Conservation (phyloP, 805 yeast species). For the Metschnikowia hibisci region DNA sequence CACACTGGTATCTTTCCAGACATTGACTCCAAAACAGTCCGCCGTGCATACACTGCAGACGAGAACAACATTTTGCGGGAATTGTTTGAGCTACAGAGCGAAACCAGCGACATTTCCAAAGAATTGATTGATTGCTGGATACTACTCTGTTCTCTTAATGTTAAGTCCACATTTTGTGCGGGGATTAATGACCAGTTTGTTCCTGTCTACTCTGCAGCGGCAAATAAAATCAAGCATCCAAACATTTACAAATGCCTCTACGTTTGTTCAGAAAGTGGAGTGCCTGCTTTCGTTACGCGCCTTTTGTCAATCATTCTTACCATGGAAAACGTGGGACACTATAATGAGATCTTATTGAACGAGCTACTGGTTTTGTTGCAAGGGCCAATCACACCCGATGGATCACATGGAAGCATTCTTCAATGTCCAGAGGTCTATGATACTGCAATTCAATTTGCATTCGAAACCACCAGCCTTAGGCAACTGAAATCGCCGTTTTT, state of each 20-base stretch:
- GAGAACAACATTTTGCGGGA: constrained; percentile 38
- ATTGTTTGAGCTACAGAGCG: constrained; percentile 31
- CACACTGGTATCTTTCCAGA: constrained; percentile 30
- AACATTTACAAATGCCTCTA: constrained; percentile 31
- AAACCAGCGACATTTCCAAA: constrained; percentile 15
- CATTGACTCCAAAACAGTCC: constrained; percentile 33
- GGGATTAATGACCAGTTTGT: constrained; percentile 34
- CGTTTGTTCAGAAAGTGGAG: constrained; percentile 16
- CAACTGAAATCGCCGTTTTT: constrained; percentile 3
- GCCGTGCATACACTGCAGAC: constrained; percentile 32
- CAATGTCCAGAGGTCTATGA: constrained; percentile 24
- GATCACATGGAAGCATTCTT: constrained; percentile 29
- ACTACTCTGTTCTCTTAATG: constrained; percentile 23
- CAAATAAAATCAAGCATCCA: constrained; percentile 30
- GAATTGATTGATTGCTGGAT: constrained; percentile 20
- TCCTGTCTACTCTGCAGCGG: constrained; percentile 33
- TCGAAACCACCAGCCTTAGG: constrained; percentile 35
- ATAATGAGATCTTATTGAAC: constrained; percentile 28
- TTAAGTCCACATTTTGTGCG: constrained; percentile 35
- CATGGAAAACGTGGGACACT: constrained; percentile 34
- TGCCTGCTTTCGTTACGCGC: constrained; percentile 27
- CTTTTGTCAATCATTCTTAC: constrained; percentile 28
- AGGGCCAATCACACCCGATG: constrained; percentile 19
- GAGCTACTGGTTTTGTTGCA: constrained; percentile 30
- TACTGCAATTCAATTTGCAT: constrained; percentile 27